Evolutionary conservation across 2,329 filamentous ascomycete genomes (phyloP), one percentile per base, ranked within the genome.

Genomic region (Beauveria sp.): DNA sequence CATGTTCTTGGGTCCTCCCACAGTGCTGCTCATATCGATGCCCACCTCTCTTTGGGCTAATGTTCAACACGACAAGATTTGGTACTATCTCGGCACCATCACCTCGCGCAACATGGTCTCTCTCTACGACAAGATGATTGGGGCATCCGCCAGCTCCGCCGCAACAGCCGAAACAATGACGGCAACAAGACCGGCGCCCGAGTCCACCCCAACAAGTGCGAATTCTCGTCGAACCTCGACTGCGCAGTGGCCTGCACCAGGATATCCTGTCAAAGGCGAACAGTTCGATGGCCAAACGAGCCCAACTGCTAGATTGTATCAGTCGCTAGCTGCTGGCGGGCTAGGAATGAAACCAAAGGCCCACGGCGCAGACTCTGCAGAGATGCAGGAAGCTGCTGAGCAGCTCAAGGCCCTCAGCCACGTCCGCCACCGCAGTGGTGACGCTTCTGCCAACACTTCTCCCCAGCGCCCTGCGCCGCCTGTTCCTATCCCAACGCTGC

Each of bases 381-480:
- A 88, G 72, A 87, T 88, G 83, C 83, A 87, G 66, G 84, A 87
- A 70, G 85, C 85, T 22, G 85, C 85, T 4, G 85, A 87, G 68
- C 85, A 87, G 70, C 76, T 88, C 6, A 87, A 87, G 67, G 85
- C 85, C 1, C 70, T 88, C 47, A 87, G 85, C 66, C 84, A 88
- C 67, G 80, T 87, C 58, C 79, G 84, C 3, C 83, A 83, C 63
- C 69, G 78, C 20, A 82, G 80, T 63, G 80, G 81, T 61, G 80
- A 83, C 30, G 50, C 49, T 26, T 16, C 43, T 49, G 30, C 28
- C 40, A 26, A 28, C n/a, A 63, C 69, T 9, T 63, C 55, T 26
- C 22, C 34, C 9, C 20, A 45, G n/a, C 66, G 38, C 63, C 64
- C 18, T 46, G 56, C n/a, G 5, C 38, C 24, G 50, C 24, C 34